These are phyloP conservation scores for Plasmodium sp. DNA, from an alignment of 169 alveolate genomes.

Conservation along the genomic window DNA sequence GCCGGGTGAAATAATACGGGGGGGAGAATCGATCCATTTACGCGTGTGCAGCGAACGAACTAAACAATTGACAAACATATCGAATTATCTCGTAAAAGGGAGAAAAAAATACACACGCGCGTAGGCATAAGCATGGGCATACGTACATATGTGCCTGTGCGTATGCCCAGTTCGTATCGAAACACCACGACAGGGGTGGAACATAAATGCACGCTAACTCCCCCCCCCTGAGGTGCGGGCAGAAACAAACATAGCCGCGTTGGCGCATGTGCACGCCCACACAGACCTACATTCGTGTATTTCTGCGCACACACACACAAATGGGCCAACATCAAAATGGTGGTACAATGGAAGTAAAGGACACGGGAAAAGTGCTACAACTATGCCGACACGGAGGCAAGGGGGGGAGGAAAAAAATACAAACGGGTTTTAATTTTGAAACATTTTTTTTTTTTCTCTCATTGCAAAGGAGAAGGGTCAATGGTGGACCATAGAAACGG, in stretches of 20 bases:
- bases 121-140: not conserved
- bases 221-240: not conserved
- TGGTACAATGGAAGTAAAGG: not conserved
- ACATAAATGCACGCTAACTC: not conserved
- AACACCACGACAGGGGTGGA: not conserved
- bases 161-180: not conserved
- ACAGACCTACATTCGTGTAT: not conserved
- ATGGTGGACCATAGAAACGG: not conserved
- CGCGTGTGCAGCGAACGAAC: not conserved
- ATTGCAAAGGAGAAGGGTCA: not conserved
- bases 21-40: not conserved
- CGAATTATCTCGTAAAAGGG: not conserved
- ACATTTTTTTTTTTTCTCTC: not conserved
- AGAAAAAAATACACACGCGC: not conserved
- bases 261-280: not conserved
- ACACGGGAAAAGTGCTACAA: not conserved
- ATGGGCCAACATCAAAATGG: not conserved
- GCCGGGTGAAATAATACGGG: not conserved
- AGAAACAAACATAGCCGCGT: not conserved
- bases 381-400: not conserved
- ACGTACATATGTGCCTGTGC: not conserved
- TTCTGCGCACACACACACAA: not conserved
- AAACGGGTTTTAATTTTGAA: not conserved
- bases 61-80: constrained; percentile 27
- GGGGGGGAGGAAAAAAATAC: not conserved